Conservation (phyloP, 495 filamentous ascomycete genomes). For the Acidiella bohemica region DNA sequence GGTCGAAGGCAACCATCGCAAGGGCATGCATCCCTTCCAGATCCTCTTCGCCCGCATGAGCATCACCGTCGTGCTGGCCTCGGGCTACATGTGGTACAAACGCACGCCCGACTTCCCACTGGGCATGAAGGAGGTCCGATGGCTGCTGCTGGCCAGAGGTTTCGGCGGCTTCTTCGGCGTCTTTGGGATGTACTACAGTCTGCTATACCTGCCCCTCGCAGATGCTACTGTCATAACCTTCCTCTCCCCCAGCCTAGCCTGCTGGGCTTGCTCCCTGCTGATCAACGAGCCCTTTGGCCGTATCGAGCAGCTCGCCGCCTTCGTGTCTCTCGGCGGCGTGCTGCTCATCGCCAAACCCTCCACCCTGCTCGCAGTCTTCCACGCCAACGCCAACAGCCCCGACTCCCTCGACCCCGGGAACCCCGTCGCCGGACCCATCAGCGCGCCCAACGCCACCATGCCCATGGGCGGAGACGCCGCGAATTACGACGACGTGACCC, state of each 20-base stretch:
- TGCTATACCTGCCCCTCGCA: conserved; percentile 74
- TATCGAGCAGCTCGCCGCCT: conserved; percentile 58
- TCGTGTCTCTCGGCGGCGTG: conserved; percentile 68
- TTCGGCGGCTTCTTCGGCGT: conserved; percentile 66
- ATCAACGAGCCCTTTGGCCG: conserved; percentile 66
- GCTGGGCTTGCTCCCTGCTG: conserved; percentile 67
- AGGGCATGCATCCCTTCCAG: conserved; percentile 74
- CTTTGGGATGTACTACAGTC: conserved; percentile 41
- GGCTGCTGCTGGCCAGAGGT: conserved; percentile 55
- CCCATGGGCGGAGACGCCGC: conserved; percentile 13
- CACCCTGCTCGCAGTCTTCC: conserved; percentile 35
- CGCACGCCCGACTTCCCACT: conserved; percentile 56
- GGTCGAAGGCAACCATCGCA: conserved; percentile 46
- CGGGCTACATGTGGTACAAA: conserved; percentile 61
- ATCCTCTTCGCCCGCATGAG: conserved; percentile 77
- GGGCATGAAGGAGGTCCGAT: conserved; percentile 50
- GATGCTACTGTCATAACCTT: conserved; percentile 93
- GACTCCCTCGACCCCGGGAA: too few relatives aligned
- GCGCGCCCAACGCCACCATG: conserved; percentile 21
- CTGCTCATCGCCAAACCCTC: conserved; percentile 70
- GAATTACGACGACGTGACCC: conserved; percentile 35
- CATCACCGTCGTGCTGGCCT: conserved; percentile 55
- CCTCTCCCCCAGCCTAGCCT: conserved; percentile 66
- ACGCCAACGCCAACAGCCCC: conserved; percentile 8
- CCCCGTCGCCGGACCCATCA: conserved; percentile 28